Percentiles rank a stretch among this genome's conserved stretches.
Evolutionary conservation across 2,329 filamentous ascomycete species (phyloP).

Genomic region (Cladosporium velox): DNA sequence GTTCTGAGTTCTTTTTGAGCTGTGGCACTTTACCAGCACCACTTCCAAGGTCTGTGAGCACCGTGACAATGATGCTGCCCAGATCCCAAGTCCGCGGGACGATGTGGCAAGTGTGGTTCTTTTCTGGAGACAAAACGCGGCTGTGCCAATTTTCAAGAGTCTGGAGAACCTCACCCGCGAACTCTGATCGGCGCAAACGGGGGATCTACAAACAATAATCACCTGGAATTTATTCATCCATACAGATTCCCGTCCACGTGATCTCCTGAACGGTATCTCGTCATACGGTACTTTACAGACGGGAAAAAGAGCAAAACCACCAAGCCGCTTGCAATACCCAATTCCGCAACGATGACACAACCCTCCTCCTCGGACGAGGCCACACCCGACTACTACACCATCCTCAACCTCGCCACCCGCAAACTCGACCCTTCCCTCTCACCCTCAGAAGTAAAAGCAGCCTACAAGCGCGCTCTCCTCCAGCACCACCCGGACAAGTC

Average conservation of each 20-base stretch:
- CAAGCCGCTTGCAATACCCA: not conserved
- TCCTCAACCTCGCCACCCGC: slow-evolving; percentile 32
- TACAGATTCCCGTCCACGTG: not conserved
- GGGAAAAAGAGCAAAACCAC: not conserved
- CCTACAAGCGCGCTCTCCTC: slow-evolving; percentile 60
- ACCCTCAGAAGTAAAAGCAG: slow-evolving; percentile 48
- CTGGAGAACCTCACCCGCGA: not conserved
- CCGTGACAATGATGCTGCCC: not conserved
- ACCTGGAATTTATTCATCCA: not conserved
- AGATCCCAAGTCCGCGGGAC: not conserved
- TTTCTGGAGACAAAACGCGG: not conserved
- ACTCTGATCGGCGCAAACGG: not conserved
- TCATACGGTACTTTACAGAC: too few relatives aligned
- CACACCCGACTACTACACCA: slow-evolving; percentile 28
- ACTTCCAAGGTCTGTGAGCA: not conserved
- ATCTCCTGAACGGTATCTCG: too few relatives aligned
- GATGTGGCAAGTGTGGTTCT: not conserved
- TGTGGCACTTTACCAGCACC: not conserved
- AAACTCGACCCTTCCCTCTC: slow-evolving; percentile 10
- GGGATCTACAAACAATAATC: not conserved
- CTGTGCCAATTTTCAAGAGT: not conserved
- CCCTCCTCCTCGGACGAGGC: not conserved
- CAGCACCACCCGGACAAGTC: slow-evolving; percentile 61
- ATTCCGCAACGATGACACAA: not conserved
- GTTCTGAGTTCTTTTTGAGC: not conserved